Evolutionary conservation across 768 basidiomycete genomes (phyloP), one percentile per base, ranked within the genome.

Genomic region (Bullera alba): DNA sequence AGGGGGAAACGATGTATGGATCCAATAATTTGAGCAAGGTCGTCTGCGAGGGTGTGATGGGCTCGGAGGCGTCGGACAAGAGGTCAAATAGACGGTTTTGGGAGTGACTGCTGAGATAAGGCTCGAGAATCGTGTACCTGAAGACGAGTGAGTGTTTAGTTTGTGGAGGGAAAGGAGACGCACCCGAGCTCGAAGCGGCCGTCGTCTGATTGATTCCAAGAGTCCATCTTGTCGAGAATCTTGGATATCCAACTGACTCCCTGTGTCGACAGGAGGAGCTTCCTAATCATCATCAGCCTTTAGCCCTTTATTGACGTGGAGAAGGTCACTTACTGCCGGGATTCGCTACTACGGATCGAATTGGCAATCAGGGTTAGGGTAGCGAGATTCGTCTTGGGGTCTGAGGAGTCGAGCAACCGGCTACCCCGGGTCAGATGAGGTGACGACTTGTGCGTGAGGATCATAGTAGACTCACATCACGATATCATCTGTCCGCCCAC

Each of bases 11-110:
- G 47, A 90, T 75, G 65, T 87, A 84, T 1, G 87, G 85, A 67
- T 93, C 91, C 12, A 91, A 75, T 15, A 93, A 76, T 71, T 91
- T 92, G 51, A 95, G 79, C 10, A 93, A 74, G n/a, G 81, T 85
- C 3, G 83, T 87, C 69, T 93, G 91, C 58, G 85, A 83, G 0
- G 89, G 87, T 4, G 86, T 81, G 34, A 91, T 79, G 12, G 82
- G 77, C 73, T 90, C 88, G 39, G 79, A 81, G 21, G 73, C 54
- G 51, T 87, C 87, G 67, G 44, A 66, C 47, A 89, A 77, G 47
- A 76, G 77, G 17, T 59, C 70, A 69, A 84, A 90, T 22, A 88
- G 75, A 45, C 77, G 75, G 4, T n/a, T 80, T 78, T 8, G 81
- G 76, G 42, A 82, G 71, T 15, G 79, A 80, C 22, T 34, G 10